A percentile compares a stretch with the other conserved stretches of the same genome.
Conservation (phyloP, 2,329 filamentous ascomycete genomes). For the Fusarium foetens region DNA sequence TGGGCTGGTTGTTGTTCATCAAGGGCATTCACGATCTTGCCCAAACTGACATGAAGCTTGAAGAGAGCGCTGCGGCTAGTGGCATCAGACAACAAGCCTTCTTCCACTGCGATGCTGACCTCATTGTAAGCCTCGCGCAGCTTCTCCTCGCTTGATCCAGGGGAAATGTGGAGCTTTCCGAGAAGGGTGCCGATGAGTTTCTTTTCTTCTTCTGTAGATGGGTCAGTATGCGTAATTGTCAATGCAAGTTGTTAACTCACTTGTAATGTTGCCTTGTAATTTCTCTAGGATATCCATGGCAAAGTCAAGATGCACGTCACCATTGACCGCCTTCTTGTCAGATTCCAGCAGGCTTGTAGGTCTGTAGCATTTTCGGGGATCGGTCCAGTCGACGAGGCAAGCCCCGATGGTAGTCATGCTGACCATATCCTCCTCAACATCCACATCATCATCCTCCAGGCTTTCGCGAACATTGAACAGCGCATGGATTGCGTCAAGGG, state of each 20-base stretch:
- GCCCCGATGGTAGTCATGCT: conserved; percentile 80
- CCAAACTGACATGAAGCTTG: conserved; percentile 74
- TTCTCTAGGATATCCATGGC: conserved; percentile 81
- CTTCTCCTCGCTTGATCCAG: conserved; percentile 69
- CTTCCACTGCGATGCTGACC: conserved; percentile 71
- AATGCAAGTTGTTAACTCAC: conserved; percentile 59
- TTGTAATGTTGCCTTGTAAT: conserved; percentile 72
- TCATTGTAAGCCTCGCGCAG: conserved; percentile 67
- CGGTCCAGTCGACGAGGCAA: conserved; percentile 93
- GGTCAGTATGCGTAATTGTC: conserved; percentile 43
- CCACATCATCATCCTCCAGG: conserved; percentile 78
- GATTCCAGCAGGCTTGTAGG: conserved; percentile 62
- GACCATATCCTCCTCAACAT: conserved; percentile 81
- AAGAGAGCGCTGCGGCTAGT: conserved; percentile 72
- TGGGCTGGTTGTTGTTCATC: conserved; percentile 55
- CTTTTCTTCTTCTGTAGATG: conserved; percentile 78
- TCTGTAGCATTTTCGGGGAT: conserved; percentile 80
- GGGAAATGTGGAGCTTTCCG: conserved; percentile 82
- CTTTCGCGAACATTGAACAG: conserved; percentile 78
- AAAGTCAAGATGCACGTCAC: conserved; percentile 83
- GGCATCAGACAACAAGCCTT: conserved; percentile 67
- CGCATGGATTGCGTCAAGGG: conserved; percentile 78
- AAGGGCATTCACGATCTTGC: conserved; percentile 73
- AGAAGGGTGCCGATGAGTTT: conserved; percentile 82
- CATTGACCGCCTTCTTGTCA: conserved; percentile 73